Evolutionary conservation across 1,284 basidiomycete species (phyloP), one percentile per base, ranked within the genome.

Genomic region (Leccinum variabile): DNA sequence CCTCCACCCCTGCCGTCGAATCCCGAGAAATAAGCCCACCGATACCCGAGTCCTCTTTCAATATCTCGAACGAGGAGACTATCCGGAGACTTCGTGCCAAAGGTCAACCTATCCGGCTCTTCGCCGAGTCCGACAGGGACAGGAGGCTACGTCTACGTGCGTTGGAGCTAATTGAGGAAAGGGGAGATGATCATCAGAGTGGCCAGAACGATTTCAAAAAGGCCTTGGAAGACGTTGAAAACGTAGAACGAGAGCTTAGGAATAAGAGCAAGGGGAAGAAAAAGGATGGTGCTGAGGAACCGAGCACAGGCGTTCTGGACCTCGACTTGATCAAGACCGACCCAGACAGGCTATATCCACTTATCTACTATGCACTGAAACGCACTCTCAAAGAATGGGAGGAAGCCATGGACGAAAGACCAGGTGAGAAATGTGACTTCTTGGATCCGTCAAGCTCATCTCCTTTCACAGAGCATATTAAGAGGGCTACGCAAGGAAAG

Each of bases 321-420:
- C 77, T 98, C 32, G 80, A 78, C 7, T 82, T 98, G 57, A 78
- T 98, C 75, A 97, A 96, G 80, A 89, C 86, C 22, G 93, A 98
- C 74, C 92, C 94, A n/a, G 92, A 96, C 79, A 97, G 93, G 77
- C 81, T 99, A 28, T 98, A 99, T 74, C 97, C 97, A 1, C 82
- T 98, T 71, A 97, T 99, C 64, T 99, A 99, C 76, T 96, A 97
- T 76, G 95, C 95, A 2, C 80, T 99, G 65, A 99, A 99, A 82
- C 83, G 89, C 58, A 89, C 91, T 1, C 80, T 99, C 62, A 94
- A 94, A 71, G 97, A 99, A 72, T 99, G 97, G 97, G 96, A 90
- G 67, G 90, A 94, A 70, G 90, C 90, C 60, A 91, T 99, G 87
- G 93, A 93, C 60, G 89, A 94, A 64, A 83, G 97, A 69, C 94